Evolutionary conservation across 2,329 filamentous ascomycete genomes (phyloP), one percentile per base, ranked within the genome.

Genomic region (Verticillium nubilum): DNA sequence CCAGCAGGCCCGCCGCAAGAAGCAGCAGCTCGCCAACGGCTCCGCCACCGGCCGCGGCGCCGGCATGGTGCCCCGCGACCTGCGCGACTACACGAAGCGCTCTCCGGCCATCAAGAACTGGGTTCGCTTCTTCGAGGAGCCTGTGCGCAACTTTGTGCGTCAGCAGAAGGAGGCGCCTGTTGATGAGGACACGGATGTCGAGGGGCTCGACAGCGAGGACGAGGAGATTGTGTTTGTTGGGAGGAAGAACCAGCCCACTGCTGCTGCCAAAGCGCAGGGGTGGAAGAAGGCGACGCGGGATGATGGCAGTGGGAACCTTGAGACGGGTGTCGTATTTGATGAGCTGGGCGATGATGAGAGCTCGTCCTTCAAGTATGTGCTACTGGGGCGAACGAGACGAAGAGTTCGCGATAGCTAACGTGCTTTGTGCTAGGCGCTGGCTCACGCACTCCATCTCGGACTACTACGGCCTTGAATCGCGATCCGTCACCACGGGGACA

Each of bases 141-240:
- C 94, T 19, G 89, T 98, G 9, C 78, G 95, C 53, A 78, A 79
- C 52, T 97, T 94, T 67, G 83, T 97, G 9, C 68, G 89, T 31
- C 82, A 85, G 59, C 73, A 76, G 26, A 72, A 62, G 7, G 61
- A 54, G 60, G 28, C 69, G 33, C 69, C 69, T 54, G 71, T 70
- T 5, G 72, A 67, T 19, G 74, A 76, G 28, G 75, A 78, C 54
- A 74, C 77, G 59, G 81, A 84, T 64, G 74, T 73, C 29, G 82
- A 86, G 52, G 59, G 59, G 58, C 56, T 57, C 37, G 93, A 77
- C 19, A 65, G 65, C 26, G 68, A 63, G 29, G 92, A 96, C 62
- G 92, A 97, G 63, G 92, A 97, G 75, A 92, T 97, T 65, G 92
- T 97, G 12, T 97, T 97, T 72, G 86, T 96, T 5, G 93, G 91